phyloP scores from a whole-genome alignment of 2,329 filamentous ascomycete genomes.

The Arthrobotrys pseudoclavata region DNA sequence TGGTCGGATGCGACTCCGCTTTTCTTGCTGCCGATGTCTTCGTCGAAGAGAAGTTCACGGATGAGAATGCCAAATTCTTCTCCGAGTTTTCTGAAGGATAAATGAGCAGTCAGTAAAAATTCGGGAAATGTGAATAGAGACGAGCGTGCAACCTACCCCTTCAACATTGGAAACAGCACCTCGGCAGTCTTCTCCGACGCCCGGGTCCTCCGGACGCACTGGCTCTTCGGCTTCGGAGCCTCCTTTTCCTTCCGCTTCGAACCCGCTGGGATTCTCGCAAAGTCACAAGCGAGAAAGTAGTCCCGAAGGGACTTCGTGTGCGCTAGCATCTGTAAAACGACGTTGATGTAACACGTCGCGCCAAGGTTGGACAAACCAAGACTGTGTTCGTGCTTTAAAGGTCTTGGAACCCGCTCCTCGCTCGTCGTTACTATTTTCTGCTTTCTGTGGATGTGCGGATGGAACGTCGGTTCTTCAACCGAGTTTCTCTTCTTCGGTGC shows the following conservation, averaged over 20 bases:
- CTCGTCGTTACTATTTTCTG: conserved; percentile 45
- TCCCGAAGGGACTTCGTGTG: conserved; percentile 39
- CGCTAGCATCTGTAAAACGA: conserved; percentile 51
- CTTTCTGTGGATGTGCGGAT: conserved; percentile 50
- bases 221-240: conserved; percentile 43
- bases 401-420: conserved; percentile 40
- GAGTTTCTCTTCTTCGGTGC: conserved; percentile 34
- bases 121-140: neutral
- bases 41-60: conserved; percentile 44
- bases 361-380: conserved; percentile 56
- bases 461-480: conserved; percentile 38
- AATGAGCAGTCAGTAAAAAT: neutral
- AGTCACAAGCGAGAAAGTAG: conserved; percentile 56
- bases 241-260: conserved; percentile 23
- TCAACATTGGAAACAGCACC: conserved; percentile 43
- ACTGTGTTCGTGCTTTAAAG: conserved; percentile 39
- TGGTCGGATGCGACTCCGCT: conserved; percentile 43
- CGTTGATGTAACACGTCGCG: conserved; percentile 57
- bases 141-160: conserved; percentile 30
- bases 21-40: conserved; percentile 34
- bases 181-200: conserved; percentile 48
- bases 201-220: conserved; percentile 41
- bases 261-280: conserved; percentile 17
- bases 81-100: conserved; percentile 45
- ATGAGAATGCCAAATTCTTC: conserved; percentile 53